Evolutionary conservation across 2,329 filamentous ascomycete genomes (phyloP).

Genomic region (Penicillium nordicum): DNA sequence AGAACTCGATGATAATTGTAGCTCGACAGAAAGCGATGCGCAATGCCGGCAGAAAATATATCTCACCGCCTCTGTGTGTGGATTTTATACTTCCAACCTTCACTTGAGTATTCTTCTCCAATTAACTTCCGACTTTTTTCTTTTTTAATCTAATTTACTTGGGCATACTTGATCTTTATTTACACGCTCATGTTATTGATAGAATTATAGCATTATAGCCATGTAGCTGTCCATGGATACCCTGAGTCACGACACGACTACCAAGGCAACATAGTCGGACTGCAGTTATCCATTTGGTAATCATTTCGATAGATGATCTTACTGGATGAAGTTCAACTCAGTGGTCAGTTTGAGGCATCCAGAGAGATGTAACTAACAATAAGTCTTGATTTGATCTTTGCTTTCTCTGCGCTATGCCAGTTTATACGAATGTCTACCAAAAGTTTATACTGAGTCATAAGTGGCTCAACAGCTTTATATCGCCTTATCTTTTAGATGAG

Average conservation of each 20-base stretch:
- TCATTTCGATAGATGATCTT: not conserved
- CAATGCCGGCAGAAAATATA: constrained; percentile 6
- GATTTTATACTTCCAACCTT: not conserved
- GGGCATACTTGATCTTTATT: not conserved
- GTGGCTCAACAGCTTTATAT: not conserved
- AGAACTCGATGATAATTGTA: constrained; percentile 6
- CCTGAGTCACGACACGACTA: not conserved
- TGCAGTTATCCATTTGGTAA: not conserved
- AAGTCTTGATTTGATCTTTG: not conserved
- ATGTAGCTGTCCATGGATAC: not conserved
- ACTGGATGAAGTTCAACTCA: not conserved
- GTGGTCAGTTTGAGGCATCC: not conserved
- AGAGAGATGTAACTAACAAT: not conserved
- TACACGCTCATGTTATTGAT: not conserved
- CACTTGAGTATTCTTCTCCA: not conserved
- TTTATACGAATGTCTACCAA: not conserved
- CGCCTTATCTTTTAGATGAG: too few relatives aligned
- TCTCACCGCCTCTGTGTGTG: constrained; percentile 1
- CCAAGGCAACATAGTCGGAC: constrained; percentile 3
- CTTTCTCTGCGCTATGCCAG: not conserved
- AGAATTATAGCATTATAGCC: too few relatives aligned
- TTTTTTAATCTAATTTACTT: not conserved
- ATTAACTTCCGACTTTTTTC: not conserved
- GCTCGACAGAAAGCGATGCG: constrained; percentile 11
- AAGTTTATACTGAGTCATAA: too few relatives aligned